These are phyloP conservation scores for Moesziomyces parantarcticus DNA, from an alignment of 1,284 basidiomycete genomes.

Conservation along the genomic window DNA sequence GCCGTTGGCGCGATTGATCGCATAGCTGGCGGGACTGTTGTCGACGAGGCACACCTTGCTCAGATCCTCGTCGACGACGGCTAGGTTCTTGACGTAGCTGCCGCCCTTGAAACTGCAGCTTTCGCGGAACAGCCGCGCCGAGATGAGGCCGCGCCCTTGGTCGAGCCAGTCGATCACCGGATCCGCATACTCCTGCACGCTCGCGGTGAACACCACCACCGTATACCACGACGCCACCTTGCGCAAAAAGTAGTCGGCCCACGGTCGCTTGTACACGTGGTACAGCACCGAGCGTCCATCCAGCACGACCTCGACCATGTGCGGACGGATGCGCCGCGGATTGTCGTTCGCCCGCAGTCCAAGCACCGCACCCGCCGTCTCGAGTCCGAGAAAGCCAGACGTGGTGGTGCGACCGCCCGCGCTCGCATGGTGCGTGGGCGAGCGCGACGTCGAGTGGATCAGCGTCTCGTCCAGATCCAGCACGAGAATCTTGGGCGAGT, in stretches of 20 bases:
- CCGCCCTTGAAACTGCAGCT: constrained; percentile 93
- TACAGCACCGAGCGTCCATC: constrained; percentile 90
- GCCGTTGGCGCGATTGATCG: constrained; percentile 93
- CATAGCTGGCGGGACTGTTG: constrained; percentile 94
- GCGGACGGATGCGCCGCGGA: constrained; percentile 74
- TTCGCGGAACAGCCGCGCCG: constrained; percentile 90
- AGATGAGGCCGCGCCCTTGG: constrained; percentile 84
- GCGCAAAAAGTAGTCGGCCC: constrained; percentile 75
- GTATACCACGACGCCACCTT: constrained; percentile 96
- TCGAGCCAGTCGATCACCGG: constrained; percentile 99
- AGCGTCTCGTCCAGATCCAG: constrained; percentile 97
- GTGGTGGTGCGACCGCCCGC: constrained; percentile 29
- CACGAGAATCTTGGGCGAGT: constrained; percentile 66
- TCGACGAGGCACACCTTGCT: constrained; percentile 91
- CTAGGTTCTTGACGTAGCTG: constrained; percentile 92
- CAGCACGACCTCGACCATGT: constrained; percentile 94
- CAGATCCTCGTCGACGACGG: constrained; percentile 87
- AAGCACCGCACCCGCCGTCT: constrained; percentile 54
- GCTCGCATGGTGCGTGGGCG: constrained; percentile 62
- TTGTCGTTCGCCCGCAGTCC: constrained; percentile 59
- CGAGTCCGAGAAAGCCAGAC: constrained; percentile 56
- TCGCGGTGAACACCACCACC: constrained; percentile 97
- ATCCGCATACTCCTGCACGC: constrained; percentile 98
- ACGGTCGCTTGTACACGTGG: constrained; percentile 97
- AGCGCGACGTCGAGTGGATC: constrained; percentile 93